Base-by-base conservation (phyloP, 371 early-diverging fungal genomes). In the Lichtheimia ornata region DNA sequence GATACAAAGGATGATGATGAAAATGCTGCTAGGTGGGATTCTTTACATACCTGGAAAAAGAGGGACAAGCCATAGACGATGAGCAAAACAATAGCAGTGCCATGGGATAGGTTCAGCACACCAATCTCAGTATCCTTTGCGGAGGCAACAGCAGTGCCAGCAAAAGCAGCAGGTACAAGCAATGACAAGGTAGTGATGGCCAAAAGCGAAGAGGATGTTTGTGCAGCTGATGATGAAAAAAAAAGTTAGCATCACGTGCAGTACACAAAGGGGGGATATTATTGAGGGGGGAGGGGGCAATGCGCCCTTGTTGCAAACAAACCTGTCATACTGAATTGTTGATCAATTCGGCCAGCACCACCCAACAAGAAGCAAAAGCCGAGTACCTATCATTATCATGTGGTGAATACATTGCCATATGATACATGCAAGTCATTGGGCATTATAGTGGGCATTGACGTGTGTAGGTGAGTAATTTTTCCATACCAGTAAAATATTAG, bases 121-220 rank as follows among this genome's bases (percentile, higher is more conserved):
- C 85, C 83, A 17, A 50, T 47, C 25, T 61, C 53, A 24, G 62
- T 54, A 18, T 62, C 69, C 55, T 76, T 65, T 5, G 73, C 67
- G 0, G 74, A 65, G 17, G 60, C 62, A 41, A 84, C 67, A 18
- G 76, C 72, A 27, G 81, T 69, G 18, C 65, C 68, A 44, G 65
- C 67, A 65, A 93, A 93, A 0, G 93, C 93, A 14, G 94, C 91
- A n/a, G 95, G 95, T 20, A 94, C 75, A 53, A 96, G 62, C 18
- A 93, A 74, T 25, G 91, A 88, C 45, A 92, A 63, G 11, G 92
- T 88, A 0, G 91, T 84, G 53, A 96, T 66, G 4, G 90, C 86
- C 59, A 95, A 67, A 5, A 96, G 81, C 1, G 92, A 89, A 13
- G 91, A 80, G 9, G 86, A 85, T 3, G 92, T 92, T 72, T 93